Percentiles rank a stretch among this genome's conserved stretches.
phyloP scores from a whole-genome alignment of 129 eudicot species.

The Calendula officinalis region DNA sequence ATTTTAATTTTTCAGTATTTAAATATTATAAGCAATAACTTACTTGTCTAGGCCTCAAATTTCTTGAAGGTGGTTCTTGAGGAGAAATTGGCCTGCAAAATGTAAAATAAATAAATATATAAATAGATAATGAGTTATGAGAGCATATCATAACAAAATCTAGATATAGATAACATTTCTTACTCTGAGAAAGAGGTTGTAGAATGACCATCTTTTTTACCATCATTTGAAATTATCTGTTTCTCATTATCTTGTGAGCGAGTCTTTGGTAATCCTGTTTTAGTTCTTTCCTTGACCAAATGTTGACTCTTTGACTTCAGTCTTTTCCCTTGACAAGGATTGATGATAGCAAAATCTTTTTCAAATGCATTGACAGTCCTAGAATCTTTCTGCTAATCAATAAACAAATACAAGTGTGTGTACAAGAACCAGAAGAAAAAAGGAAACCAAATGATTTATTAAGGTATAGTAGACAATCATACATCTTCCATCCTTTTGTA shows the following conservation, averaged over 20 bases:
- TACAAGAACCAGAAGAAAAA: slow-evolving; percentile 17
- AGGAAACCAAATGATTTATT: slow-evolving; percentile 8
- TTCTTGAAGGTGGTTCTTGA: slow-evolving; percentile 35
- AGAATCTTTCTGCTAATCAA: slow-evolving; percentile 41
- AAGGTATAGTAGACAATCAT: slow-evolving; percentile 25
- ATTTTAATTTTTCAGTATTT: no score
- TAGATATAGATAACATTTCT: slow-evolving; percentile 13
- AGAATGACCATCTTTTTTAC: slow-evolving; percentile 26
- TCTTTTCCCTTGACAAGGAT: slow-evolving; percentile 34
- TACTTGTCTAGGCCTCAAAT: slow-evolving; percentile 56
- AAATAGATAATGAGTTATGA: no score
- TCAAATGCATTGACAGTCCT: slow-evolving; percentile 48
- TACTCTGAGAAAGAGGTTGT: slow-evolving; percentile 44
- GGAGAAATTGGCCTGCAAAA: slow-evolving; percentile 41
- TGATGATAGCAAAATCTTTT: slow-evolving; percentile 28
- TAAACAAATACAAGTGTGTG: slow-evolving; percentile 18
- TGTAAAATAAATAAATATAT: no score
- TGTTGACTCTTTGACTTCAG: slow-evolving; percentile 20
- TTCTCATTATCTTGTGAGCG: slow-evolving; percentile 32
- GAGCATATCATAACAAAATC: slow-evolving; percentile 13
- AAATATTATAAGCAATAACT: slow-evolving; percentile 23
- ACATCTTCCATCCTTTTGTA: slow-evolving; percentile 46
- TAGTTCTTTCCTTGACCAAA: slow-evolving; percentile 32
- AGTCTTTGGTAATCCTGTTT: slow-evolving; percentile 18
- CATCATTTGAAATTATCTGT: slow-evolving; percentile 30